Base-by-base conservation (phyloP, 1,139 yeast species). In the Kluyveromyces sp. region DNA sequence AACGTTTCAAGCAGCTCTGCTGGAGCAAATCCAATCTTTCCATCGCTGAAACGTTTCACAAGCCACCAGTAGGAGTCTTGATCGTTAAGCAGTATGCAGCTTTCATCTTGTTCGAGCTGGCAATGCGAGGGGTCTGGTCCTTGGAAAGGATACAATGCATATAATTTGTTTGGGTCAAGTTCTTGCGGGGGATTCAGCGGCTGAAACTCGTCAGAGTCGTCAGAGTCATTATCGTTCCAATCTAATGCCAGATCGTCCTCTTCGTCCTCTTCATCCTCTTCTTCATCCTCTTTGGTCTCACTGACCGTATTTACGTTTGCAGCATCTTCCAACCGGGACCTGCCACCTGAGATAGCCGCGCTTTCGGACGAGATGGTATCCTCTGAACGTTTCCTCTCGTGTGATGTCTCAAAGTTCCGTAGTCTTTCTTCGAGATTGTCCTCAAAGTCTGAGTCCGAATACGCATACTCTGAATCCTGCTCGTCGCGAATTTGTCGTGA, bases 1-100 rank as follows among this genome's bases (percentile, higher is more conserved):
- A 86, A 88, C 0, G 96, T 86, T 64, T 92, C 98, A 37, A 92
- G 69, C 50, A 94, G 82, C 63, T 92, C 98, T 1, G 97, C 97
- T 1, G 98, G 98, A 1, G 94, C 94, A 67, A 89, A 94, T 2
- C 97, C 98, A 43, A 88, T 75, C 56, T 77, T 78, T 64, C 75
- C 79, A 60, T 83, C 87, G 39, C 73, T 71, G 46, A 80, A 71
- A 53, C 86, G 78, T 47, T 80, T 74, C 25, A 92, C 89, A 12
- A 89, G 68, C 98, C 98, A 92, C 98, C 98, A 92, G 66, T 92
- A 92, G 48, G 87, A 77, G 63, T 92, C 96, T 46, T 84, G 80
- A 58, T 92, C 98, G 57, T 88, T 89, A 31, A 92, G 67, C 30
- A 92, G 68, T 39, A 77, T 70, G 49, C 94, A 92, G 1, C 95